Conservation (phyloP, 2,329 filamentous ascomycete genomes). For the Exophiala oligosperma region DNA sequence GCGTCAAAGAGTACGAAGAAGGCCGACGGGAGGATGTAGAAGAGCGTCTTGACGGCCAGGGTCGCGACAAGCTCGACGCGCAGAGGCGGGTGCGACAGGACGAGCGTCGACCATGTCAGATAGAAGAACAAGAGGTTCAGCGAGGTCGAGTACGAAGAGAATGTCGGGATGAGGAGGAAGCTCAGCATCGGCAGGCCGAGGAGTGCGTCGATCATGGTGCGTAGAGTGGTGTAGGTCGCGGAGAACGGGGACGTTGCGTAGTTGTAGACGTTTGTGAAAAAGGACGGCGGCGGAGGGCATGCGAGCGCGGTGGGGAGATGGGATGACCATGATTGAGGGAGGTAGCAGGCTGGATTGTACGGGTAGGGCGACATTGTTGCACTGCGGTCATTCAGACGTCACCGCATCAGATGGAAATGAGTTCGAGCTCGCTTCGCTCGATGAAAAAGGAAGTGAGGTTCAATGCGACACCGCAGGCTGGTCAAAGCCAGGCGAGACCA, state of each 20-base stretch:
- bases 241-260: conserved; percentile 27
- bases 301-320: conserved; percentile 27
- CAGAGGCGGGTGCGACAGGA: conserved; percentile 73
- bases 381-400: background rate
- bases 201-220: conserved; percentile 59
- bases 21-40: conserved; percentile 73
- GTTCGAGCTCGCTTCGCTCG: background rate
- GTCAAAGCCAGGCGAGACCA: background rate
- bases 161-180: conserved; percentile 61
- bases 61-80: conserved; percentile 74
- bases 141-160: conserved; percentile 72
- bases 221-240: conserved; percentile 25
- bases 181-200: conserved; percentile 72
- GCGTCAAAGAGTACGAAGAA: conserved; percentile 73
- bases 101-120: conserved; percentile 82
- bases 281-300: conserved; percentile 29
- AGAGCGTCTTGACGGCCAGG: conserved; percentile 63
- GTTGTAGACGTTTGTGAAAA: conserved; percentile 21
- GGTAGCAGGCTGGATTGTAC: conserved; percentile 29
- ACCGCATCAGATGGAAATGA: background rate
- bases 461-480: background rate
- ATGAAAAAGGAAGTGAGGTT: background rate
- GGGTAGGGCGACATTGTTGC: conserved; percentile 15
- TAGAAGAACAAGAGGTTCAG: conserved; percentile 88
- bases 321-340: conserved; percentile 24